Evolutionary conservation across 2,329 filamentous ascomycete species (phyloP).

Genomic region (Colletotrichum orchidophilum): DNA sequence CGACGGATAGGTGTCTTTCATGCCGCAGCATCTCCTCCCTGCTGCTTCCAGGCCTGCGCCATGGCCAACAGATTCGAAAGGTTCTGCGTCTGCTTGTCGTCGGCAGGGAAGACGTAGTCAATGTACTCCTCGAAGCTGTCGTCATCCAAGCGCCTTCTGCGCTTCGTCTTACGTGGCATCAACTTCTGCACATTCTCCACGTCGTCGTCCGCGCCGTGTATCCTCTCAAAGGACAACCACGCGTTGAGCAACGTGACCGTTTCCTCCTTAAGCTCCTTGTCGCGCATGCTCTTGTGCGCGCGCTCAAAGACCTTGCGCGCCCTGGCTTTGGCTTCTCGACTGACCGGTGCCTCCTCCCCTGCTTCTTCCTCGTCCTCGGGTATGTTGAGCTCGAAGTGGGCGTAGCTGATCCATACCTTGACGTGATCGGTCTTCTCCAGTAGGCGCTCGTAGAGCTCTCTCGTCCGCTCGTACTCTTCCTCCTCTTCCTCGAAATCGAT

Average conservation of each 20-base stretch:
- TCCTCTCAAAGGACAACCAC: slow-evolving; percentile 91
- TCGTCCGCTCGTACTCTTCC: slow-evolving; percentile 85
- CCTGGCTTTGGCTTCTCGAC: slow-evolving; percentile 83
- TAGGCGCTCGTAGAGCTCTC: slow-evolving; percentile 87
- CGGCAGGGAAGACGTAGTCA: slow-evolving; percentile 96
- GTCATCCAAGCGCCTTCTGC: slow-evolving; percentile 89
- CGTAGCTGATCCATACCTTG: slow-evolving; percentile 99
- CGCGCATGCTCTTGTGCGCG: slow-evolving; percentile 87
- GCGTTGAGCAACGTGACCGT: slow-evolving; percentile 90
- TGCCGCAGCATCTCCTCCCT: slow-evolving; percentile 47
- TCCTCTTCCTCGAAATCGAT: slow-evolving; percentile 99
- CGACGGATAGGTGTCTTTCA: background rate
- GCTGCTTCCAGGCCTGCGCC: slow-evolving; percentile 89
- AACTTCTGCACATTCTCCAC: slow-evolving; percentile 86
- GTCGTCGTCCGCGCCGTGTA: slow-evolving; percentile 79
- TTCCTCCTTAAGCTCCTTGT: slow-evolving; percentile 91
- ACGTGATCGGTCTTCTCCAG: slow-evolving; percentile 96
- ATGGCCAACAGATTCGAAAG: slow-evolving; percentile 85
- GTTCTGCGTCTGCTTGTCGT: slow-evolving; percentile 87
- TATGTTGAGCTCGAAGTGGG: slow-evolving; percentile 97
- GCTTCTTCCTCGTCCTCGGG: slow-evolving; percentile 75
- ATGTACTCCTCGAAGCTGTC: slow-evolving; percentile 96
- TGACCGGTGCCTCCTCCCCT: slow-evolving; percentile 74
- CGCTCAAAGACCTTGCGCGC: slow-evolving; percentile 87
- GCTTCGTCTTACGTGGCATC: slow-evolving; percentile 94